These are phyloP conservation scores for Centella asiatica DNA, from an alignment of 129 eudicot genomes.

Conservation along the genomic window DNA sequence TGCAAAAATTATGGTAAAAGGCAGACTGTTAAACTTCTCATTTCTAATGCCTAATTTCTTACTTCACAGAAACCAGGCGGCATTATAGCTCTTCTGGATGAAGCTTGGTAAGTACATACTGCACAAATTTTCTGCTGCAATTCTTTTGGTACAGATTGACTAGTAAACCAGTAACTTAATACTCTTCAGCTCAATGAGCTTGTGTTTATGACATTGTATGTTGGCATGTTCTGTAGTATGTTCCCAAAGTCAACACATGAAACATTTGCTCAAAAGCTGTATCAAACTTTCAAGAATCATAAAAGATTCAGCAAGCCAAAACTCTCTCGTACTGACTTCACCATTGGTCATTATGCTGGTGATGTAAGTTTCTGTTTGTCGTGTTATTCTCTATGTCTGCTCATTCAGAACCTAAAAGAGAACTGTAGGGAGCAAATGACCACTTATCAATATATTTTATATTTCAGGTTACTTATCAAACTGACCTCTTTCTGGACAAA, in stretches of 20 bases:
- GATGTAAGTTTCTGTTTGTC: constrained; percentile 49
- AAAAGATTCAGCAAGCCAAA: constrained; percentile 83
- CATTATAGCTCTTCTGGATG: constrained; percentile 85
- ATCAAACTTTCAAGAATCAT: constrained; percentile 74
- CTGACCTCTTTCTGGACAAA: constrained; percentile 78
- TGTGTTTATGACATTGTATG: not conserved
- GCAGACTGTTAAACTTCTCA: too few relatives aligned
- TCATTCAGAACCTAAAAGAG: not conserved
- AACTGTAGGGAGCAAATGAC: not conserved
- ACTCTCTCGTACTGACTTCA: constrained; percentile 74
- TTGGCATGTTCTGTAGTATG: constrained; percentile 48
- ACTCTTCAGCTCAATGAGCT: not conserved
- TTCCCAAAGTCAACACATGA: constrained; percentile 91
- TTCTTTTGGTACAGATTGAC: not conserved
- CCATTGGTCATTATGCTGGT: constrained; percentile 86
- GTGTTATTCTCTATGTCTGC: not conserved
- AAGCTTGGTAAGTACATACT: constrained; percentile 64
- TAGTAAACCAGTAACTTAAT: not conserved
- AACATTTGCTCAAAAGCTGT: constrained; percentile 86
- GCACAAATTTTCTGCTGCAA: not conserved
- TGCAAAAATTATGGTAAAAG: too few relatives aligned
- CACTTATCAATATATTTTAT: not conserved
- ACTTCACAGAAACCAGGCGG: constrained; percentile 91
- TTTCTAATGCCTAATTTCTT: constrained; percentile 20
- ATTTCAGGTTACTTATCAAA: constrained; percentile 87